These are phyloP conservation scores for Coniella vitis DNA, from an alignment of 2,329 filamentous ascomycete species.

Conservation along the genomic window DNA sequence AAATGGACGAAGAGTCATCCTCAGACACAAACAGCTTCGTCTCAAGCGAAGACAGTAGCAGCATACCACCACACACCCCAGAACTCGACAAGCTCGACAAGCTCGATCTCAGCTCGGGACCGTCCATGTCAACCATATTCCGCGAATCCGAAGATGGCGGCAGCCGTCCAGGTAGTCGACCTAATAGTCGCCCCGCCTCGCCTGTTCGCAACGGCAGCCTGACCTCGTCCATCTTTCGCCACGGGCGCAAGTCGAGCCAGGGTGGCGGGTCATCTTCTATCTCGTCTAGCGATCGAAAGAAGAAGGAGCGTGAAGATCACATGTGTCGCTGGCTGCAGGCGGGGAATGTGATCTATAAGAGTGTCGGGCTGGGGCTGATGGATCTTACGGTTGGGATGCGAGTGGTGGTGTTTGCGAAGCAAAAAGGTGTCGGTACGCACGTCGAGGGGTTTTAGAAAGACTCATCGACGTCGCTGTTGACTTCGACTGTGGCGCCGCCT, in stretches of 20 bases:
- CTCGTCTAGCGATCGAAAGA: constrained; percentile 21
- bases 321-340: constrained; percentile 50
- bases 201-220: constrained; percentile 21
- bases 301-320: constrained; percentile 41
- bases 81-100: constrained; percentile 32
- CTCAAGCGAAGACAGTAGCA: constrained; percentile 19
- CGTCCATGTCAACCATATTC: constrained; percentile 35
- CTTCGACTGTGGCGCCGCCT: neutral
- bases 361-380: constrained; percentile 60
- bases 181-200: constrained; percentile 5
- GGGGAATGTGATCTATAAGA: constrained; percentile 64
- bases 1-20: constrained; percentile 31
- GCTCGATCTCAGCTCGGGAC: constrained; percentile 22
- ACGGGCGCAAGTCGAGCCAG: constrained; percentile 26
- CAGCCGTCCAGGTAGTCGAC: constrained; percentile 2
- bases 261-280: neutral
- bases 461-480: neutral
- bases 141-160: constrained; percentile 16
- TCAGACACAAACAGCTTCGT: constrained; percentile 11
- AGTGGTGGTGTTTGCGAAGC: constrained; percentile 47
- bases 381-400: constrained; percentile 56
- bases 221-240: constrained; percentile 23
- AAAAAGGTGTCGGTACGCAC: constrained; percentile 46
- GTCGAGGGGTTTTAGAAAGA: constrained; percentile 43
- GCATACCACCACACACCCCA: constrained; percentile 22